These are phyloP conservation scores for Leccinum subfulvum DNA, from an alignment of 1,284 basidiomycete genomes.

Conservation along the genomic window DNA sequence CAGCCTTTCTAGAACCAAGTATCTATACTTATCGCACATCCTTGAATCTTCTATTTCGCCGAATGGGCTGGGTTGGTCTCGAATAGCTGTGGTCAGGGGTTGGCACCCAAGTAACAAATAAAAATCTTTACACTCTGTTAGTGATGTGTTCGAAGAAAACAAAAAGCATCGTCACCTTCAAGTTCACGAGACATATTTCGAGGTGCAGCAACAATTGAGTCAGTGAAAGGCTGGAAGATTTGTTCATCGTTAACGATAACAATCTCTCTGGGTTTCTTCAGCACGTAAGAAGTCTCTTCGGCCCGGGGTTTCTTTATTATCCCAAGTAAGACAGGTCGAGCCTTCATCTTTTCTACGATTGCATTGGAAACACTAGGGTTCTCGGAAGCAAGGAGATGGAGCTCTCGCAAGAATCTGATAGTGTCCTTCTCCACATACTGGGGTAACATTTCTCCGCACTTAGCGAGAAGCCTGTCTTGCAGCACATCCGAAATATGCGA, in stretches of 20 bases:
- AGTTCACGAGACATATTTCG: conserved; percentile 8
- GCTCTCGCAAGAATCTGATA: conserved; percentile 1
- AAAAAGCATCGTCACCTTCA: background rate
- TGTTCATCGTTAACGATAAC: conserved; percentile 9
- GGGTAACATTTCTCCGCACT: too few relatives aligned
- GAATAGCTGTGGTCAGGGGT: background rate
- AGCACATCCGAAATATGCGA: too few relatives aligned
- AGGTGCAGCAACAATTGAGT: conserved; percentile 9
- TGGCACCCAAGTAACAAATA: conserved; percentile 3
- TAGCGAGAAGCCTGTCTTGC: too few relatives aligned
- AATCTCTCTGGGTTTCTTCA: conserved; percentile 5
- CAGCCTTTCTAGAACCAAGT: conserved; percentile 3
- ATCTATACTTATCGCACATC: background rate
- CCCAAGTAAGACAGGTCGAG: background rate
- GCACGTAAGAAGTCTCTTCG: background rate
- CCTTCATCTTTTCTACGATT: background rate
- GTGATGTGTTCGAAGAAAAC: background rate
- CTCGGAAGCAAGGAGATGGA: background rate
- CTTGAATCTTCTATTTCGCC: background rate
- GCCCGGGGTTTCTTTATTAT: background rate
- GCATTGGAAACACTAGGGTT: background rate
- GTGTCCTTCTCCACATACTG: background rate
- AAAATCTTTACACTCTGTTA: background rate
- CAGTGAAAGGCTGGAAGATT: conserved; percentile 6
- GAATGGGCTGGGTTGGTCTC: background rate